Conservation (phyloP, 371 early-diverging fungal species). For the Circinella minor region DNA sequence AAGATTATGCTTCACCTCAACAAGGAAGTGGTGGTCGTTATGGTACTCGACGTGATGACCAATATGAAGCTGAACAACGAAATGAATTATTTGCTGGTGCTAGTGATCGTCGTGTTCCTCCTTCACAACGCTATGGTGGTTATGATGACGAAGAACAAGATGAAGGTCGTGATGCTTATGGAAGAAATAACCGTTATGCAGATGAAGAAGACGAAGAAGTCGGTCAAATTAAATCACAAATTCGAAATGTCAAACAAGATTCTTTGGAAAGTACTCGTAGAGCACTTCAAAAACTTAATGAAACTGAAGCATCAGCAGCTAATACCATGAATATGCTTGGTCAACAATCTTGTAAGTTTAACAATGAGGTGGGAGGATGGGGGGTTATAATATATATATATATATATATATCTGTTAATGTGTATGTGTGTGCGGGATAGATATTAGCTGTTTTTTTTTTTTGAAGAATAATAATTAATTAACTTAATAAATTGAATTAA, state of each 20-base stretch:
- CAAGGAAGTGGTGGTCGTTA: constrained; percentile 22
- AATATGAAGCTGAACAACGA: constrained; percentile 23
- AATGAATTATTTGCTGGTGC: constrained; percentile 27
- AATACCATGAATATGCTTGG: constrained; percentile 70
- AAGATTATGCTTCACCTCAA: neutral
- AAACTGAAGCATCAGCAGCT: constrained; percentile 67
- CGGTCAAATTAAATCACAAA: constrained; percentile 62
- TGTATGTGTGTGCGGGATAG: too few species aligned
- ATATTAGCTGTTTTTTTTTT: too few species aligned
- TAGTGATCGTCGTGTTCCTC: constrained; percentile 7
- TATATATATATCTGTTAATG: too few species aligned
- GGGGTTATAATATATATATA: neutral
- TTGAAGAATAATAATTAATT: neutral
- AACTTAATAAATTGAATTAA: neutral
- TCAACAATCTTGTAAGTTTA: constrained; percentile 64
- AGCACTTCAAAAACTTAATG: constrained; percentile 68
- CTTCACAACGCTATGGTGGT: constrained; percentile 13
- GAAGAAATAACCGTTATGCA: constrained; percentile 13
- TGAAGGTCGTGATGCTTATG: constrained; percentile 14
- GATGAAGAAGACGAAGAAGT: constrained; percentile 50
- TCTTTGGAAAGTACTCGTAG: constrained; percentile 74
- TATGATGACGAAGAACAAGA: constrained; percentile 20
- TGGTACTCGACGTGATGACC: constrained; percentile 18
- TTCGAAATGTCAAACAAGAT: constrained; percentile 73
- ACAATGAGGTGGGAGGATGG: neutral